A percentile compares a stretch with the other conserved stretches of the same genome.
These are phyloP conservation scores for Leishmania major DNA, from an alignment of 208 protist species.

Conservation along the genomic window DNA sequence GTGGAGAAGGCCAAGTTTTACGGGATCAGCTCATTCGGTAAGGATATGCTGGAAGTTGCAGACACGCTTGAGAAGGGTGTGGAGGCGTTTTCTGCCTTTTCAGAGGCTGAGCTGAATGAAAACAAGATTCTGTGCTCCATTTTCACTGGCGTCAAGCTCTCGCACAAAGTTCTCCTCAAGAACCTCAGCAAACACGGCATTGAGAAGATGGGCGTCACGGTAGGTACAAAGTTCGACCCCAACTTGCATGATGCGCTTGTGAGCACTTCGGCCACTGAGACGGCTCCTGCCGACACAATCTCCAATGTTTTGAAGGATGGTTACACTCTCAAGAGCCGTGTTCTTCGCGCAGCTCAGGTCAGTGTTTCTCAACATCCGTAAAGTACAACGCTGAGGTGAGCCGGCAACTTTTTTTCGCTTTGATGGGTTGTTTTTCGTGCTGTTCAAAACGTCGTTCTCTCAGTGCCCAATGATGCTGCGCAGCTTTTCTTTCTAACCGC, in stretches of 20 bases:
- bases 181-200: constrained; percentile 88
- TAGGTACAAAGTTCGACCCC: constrained; percentile 85
- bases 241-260: constrained; percentile 92
- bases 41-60: constrained; percentile 93
- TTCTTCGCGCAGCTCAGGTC: constrained; percentile 92
- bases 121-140: constrained; percentile 73
- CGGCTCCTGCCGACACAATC: constrained; percentile 56
- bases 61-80: constrained; percentile 93
- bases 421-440: constrained; percentile 15
- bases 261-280: constrained; percentile 62
- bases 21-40: constrained; percentile 88
- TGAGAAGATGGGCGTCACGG: constrained; percentile 76
- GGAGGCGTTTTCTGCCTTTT: constrained; percentile 60
- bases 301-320: constrained; percentile 90
- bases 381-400: background rate
- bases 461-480: background rate
- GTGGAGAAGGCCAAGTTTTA: constrained; percentile 90
- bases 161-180: constrained; percentile 83
- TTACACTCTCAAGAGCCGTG: constrained; percentile 85
- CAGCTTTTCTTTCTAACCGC: background rate
- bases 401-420: constrained; percentile 1
- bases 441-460: constrained; percentile 26
- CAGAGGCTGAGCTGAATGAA: constrained; percentile 49
- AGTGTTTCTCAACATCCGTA: constrained; percentile 55
- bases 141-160: constrained; percentile 86